Conservation (phyloP, 768 basidiomycete genomes). For the Candolleomyces eurysporus region DNA sequence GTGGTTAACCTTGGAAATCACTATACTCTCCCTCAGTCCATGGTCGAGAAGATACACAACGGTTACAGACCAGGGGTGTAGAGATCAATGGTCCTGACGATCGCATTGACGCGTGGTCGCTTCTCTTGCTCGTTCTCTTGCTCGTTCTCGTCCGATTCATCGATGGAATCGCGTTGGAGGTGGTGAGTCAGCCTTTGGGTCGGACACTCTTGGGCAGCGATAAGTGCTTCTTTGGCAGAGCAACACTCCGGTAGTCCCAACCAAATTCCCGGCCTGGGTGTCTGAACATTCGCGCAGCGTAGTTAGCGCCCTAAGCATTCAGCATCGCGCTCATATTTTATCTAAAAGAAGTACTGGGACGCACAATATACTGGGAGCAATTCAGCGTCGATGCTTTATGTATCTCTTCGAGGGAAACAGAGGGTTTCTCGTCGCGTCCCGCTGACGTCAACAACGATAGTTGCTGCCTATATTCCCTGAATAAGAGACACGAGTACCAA, state of each 20-base stretch:
- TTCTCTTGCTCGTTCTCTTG: no score
- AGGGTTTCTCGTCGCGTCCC: neutral
- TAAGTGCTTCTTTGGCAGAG: constrained; percentile 45
- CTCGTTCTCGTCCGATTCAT: constrained; percentile 27
- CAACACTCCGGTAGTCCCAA: constrained; percentile 38
- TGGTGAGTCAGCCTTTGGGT: constrained; percentile 34
- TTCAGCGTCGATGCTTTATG: neutral
- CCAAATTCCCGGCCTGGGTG: constrained; percentile 35
- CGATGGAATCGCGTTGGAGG: constrained; percentile 19
- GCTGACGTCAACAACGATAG: constrained; percentile 6
- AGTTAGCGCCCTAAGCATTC: constrained; percentile 37
- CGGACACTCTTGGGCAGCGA: constrained; percentile 44
- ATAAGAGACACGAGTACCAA: neutral
- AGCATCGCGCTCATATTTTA: neutral
- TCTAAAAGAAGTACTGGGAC: neutral
- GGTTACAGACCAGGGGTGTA: constrained; percentile 37
- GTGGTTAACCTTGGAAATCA: constrained; percentile 42
- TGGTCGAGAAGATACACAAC: neutral
- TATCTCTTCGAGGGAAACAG: neutral
- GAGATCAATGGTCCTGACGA: constrained; percentile 35
- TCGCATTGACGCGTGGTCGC: constrained; percentile 28
- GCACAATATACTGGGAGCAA: constrained; percentile 1
- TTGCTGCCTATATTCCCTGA: neutral
- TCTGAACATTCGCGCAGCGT: constrained; percentile 36
- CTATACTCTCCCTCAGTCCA: constrained; percentile 26